A percentile compares a stretch with the other conserved stretches of the same genome.
phyloP scores from a whole-genome alignment of 306 rosid species.

The Quercus mongolica region DNA sequence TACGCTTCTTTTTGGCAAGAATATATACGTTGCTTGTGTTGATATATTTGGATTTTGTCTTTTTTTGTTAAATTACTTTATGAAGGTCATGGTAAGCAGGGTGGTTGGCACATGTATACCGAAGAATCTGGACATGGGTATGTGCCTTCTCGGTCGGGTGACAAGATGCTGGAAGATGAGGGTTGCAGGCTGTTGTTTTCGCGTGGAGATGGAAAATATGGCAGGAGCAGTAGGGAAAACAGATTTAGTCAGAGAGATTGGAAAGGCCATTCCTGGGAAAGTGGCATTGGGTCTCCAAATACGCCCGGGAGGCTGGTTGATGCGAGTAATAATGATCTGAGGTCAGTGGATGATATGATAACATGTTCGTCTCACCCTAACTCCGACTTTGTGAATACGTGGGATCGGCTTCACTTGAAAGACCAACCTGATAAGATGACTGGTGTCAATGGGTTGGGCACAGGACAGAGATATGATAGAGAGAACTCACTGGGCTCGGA shows the following conservation, averaged over 20 bases:
- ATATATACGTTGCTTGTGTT: constrained; percentile 46
- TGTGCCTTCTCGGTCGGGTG: constrained; percentile 60
- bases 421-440: constrained; percentile 71
- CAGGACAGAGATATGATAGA: constrained; percentile 61
- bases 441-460: constrained; percentile 49
- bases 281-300: constrained; percentile 44
- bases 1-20: constrained; percentile 7
- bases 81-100: constrained; percentile 98
- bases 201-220: constrained; percentile 74
- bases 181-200: constrained; percentile 48
- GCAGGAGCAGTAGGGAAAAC: constrained; percentile 62
- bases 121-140: constrained; percentile 87
- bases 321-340: constrained; percentile 44
- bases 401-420: constrained; percentile 69
- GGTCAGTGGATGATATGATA: constrained; percentile 53
- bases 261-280: constrained; percentile 70
- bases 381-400: constrained; percentile 54
- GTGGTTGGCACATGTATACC: constrained; percentile 78
- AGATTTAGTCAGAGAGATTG: constrained; percentile 71
- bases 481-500: constrained; percentile 59
- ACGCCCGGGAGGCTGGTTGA: constrained; percentile 49
- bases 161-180: constrained; percentile 73
- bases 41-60: constrained; percentile 24
- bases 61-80: constrained; percentile 38
- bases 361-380: constrained; percentile 50